phyloP scores from a whole-genome alignment of 306 rosid species.

The Ormosia emarginata region DNA sequence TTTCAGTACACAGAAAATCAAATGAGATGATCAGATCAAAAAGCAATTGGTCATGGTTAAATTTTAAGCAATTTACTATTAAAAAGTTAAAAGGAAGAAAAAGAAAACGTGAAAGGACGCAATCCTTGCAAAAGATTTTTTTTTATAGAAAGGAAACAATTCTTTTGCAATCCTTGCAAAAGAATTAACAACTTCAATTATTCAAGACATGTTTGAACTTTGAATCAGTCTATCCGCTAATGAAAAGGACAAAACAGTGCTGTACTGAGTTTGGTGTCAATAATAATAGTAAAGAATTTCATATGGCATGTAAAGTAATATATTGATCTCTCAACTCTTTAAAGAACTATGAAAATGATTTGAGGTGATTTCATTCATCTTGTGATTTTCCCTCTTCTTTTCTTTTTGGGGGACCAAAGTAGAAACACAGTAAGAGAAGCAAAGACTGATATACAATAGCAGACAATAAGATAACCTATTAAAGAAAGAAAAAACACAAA shows the following conservation, averaged over 20 bases:
- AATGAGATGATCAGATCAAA: constrained; percentile 8
- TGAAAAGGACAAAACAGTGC: neutral
- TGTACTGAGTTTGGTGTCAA: neutral
- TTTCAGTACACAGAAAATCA: constrained; percentile 13
- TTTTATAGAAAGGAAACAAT: neutral
- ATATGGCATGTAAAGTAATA: neutral
- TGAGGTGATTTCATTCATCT: neutral
- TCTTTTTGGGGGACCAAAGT: neutral
- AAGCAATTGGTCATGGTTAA: constrained; percentile 6
- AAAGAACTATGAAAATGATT: neutral
- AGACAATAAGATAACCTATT: neutral
- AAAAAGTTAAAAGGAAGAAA: constrained; percentile 8
- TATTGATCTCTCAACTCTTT: neutral
- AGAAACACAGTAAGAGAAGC: neutral
- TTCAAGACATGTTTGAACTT: neutral
- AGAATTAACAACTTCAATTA: constrained; percentile 8
- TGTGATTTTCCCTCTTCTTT: neutral
- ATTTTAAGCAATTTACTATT: neutral
- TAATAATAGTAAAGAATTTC: constrained; percentile 2
- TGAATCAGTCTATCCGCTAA: neutral
- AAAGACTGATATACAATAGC: neutral
- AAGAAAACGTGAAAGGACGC: neutral
- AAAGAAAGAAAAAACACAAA: neutral
- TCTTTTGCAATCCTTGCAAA: constrained; percentile 5
- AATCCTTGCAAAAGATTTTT: constrained; percentile 3